Evolutionary conservation across 2,329 filamentous ascomycete species (phyloP).

Genomic region (Verticillium isaacii): DNA sequence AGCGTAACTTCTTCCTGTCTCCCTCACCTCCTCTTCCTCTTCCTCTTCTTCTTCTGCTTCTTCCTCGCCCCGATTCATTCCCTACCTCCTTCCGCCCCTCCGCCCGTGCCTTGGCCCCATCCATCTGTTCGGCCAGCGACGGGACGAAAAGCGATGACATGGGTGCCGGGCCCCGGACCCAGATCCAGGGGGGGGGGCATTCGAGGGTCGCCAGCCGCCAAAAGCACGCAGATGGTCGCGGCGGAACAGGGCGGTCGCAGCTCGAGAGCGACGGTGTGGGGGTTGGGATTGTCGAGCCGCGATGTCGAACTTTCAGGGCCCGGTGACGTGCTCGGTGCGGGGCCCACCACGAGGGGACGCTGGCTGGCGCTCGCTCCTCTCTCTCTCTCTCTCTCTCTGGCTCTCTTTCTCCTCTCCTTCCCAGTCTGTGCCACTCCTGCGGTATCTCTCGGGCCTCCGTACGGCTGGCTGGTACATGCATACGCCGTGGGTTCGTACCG

Average conservation of each 20-base stretch:
- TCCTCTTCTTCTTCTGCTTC: not conserved
- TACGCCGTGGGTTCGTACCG: too few relatives aligned
- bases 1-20: not conserved
- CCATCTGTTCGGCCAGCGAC: not conserved
- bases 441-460: too few relatives aligned
- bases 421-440: too few relatives aligned
- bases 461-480: too few relatives aligned
- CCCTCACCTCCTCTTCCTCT: not conserved
- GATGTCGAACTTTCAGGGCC: slow-evolving; percentile 4
- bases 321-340: slow-evolving; percentile 3
- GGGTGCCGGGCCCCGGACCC: not conserved
- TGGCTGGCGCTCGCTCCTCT: not conserved
- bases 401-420: not conserved
- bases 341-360: not conserved
- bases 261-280: not conserved
- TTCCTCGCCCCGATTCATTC: not conserved
- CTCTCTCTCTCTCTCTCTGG: too few relatives aligned
- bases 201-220: not conserved
- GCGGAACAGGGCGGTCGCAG: not conserved
- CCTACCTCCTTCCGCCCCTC: not conserved
- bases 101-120: not conserved
- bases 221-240: not conserved
- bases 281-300: not conserved
- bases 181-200: not conserved
- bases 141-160: not conserved